Evolutionary conservation across 75 land plant species (phyloP), one percentile per base, ranked within the genome.

Genomic region (Sequoia sempervirens): DNA sequence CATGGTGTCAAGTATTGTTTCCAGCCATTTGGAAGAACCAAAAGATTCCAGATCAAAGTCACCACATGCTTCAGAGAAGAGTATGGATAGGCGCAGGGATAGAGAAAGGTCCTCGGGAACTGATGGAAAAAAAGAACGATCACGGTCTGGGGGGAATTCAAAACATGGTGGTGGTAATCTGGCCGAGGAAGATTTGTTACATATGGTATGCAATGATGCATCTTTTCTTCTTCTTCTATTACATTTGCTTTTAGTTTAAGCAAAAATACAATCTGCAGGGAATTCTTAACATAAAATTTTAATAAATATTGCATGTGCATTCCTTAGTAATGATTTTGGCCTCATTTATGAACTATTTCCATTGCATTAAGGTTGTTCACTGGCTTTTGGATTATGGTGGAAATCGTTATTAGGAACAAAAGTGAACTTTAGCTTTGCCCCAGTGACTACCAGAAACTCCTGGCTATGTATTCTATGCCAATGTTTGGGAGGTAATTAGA

Each of bases 151-250:
- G 53, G 82, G 84, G 52, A 85, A 91, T 69, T 47, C 85, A 81
- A 81, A 87, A 70, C 85, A 84, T 83, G 86, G 84, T 83, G 83
- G 54, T 53, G 90, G 88, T 85, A 81, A 81, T 20, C 47, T 90
- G 36, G 79, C 87, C 28, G 95, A 94, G 82, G 96, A 94, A 68
- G 96, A 94, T 86, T 80, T 94, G 50, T 91, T 94, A 74, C 90
- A 92, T 81, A 94, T 94, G 96, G 96, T 94, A 83, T 78, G 56
- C 32, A 15, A n/a, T n/a, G n/a, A n/a, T n/a, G n/a, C n/a, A n/a
- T 15, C 9, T 56, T 84, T 34, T 80, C 2, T 69, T 34, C 4
- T 81, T 34, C 54, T 37, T 37, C 84, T 73, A 36, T 14, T 23
- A 69, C 28, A 75, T 53, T 45, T 74, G 56, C 50, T 32, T 36